phyloP scores from a whole-genome alignment of 208 protist species.

The Trypanosoma theileri region DNA sequence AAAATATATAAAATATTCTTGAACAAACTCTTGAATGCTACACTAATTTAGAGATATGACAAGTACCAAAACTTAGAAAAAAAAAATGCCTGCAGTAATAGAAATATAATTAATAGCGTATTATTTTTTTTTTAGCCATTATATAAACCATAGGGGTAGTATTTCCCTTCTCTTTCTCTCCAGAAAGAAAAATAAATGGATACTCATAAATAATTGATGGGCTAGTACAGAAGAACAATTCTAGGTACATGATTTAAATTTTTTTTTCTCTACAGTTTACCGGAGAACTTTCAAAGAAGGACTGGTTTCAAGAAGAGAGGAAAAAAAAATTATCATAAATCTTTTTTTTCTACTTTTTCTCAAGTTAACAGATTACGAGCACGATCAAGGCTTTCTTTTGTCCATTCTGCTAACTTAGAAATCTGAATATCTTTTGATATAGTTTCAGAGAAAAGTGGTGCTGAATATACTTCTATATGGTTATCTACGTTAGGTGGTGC shows the following conservation, averaged over 20 bases:
- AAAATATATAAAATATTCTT: too few relatives aligned
- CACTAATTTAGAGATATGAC: too few relatives aligned
- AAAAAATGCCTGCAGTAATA: too few relatives aligned
- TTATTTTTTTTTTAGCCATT: too few relatives aligned
- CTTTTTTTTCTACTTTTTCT: not conserved
- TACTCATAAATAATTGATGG: not conserved
- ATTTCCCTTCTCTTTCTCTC: too few relatives aligned
- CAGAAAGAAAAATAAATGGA: not conserved
- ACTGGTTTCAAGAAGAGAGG: not conserved
- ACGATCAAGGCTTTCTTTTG: conserved; percentile 16
- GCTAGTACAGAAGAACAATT: not conserved
- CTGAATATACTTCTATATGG: not conserved
- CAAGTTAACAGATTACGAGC: conserved; percentile 13
- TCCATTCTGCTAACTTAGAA: conserved; percentile 6
- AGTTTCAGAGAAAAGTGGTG: not conserved
- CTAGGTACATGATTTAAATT: not conserved
- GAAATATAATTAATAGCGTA: too few relatives aligned
- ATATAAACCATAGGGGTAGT: too few relatives aligned
- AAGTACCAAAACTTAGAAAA: too few relatives aligned
- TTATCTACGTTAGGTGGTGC: not conserved
- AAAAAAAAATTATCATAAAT: conserved; percentile 4
- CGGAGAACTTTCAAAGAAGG: not conserved
- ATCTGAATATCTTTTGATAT: conserved; percentile 1
- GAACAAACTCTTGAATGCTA: too few relatives aligned
- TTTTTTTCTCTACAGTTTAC: not conserved